Evolutionary conservation across 2,329 filamentous ascomycete species (phyloP).

Genomic region (Colletotrichum phormii): DNA sequence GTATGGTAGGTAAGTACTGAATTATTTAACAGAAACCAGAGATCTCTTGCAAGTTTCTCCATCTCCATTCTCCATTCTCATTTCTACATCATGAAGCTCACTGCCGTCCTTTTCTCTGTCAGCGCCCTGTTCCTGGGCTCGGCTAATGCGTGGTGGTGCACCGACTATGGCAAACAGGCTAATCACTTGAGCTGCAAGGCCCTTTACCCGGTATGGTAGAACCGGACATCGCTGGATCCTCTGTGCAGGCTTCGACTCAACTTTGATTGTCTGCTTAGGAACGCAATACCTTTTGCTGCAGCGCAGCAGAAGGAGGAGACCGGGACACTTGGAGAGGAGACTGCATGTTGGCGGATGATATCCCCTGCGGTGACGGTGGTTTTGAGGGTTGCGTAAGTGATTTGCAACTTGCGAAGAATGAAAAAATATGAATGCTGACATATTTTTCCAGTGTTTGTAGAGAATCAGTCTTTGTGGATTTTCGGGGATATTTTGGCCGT

Average conservation of each 20-base stretch:
- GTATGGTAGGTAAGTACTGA: too few relatives aligned
- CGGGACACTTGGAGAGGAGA: background rate
- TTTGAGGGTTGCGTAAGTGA: constrained; percentile 8
- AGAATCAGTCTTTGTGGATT: background rate
- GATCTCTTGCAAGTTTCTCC: background rate
- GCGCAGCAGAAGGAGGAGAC: background rate
- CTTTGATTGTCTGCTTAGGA: background rate
- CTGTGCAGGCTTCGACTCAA: background rate
- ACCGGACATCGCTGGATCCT: background rate
- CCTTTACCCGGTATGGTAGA: background rate
- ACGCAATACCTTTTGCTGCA: constrained; percentile 12
- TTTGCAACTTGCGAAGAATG: accelerated
- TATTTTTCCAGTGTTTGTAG: background rate
- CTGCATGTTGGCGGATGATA: background rate
- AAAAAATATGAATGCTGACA: background rate
- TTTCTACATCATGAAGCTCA: background rate
- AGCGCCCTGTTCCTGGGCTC: background rate
- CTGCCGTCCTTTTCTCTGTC: background rate
- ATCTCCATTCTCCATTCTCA: background rate
- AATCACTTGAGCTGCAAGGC: background rate
- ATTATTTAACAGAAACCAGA: background rate
- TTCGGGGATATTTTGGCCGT: too few relatives aligned
- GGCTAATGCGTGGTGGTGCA: constrained; percentile 14
- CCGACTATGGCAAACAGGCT: background rate
- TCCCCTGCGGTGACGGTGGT: constrained; percentile 1